These are phyloP conservation scores for Plasmodium vinckei DNA, from an alignment of 169 alveolate genomes.

Conservation along the genomic window DNA sequence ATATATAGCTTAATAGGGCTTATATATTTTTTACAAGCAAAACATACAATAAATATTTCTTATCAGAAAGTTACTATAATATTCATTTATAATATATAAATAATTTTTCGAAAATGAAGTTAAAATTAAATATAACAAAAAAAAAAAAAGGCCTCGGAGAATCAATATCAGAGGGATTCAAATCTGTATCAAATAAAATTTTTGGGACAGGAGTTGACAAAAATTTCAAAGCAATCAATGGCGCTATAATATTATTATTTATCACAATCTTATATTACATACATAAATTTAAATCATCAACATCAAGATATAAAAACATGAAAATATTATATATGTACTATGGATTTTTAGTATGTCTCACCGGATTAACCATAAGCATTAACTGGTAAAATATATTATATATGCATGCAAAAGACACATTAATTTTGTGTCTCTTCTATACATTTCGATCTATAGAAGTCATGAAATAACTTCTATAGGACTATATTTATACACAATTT, in stretches of 20 bases:
- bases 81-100: background rate
- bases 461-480: no score
- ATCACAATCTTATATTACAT: constrained; percentile 36
- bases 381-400: constrained; percentile 35
- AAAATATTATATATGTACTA: constrained; percentile 35
- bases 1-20: background rate
- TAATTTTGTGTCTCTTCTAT: background rate
- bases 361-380: constrained; percentile 51
- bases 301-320: constrained; percentile 9
- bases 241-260: constrained; percentile 18
- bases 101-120: constrained; percentile 21
- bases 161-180: constrained; percentile 18
- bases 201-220: constrained; percentile 49
- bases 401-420: background rate
- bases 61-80: no score
- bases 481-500: no score
- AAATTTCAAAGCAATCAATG: constrained; percentile 38
- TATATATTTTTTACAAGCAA: no score
- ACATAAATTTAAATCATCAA: constrained; percentile 7
- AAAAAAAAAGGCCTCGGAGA: constrained; percentile 33
- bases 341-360: constrained; percentile 60
- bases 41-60: no score
- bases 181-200: constrained; percentile 3
- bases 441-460: no score
- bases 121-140: constrained; percentile 31